Percentiles rank a stretch among this genome's conserved stretches.
phyloP scores from a whole-genome alignment of 2,329 filamentous ascomycete species.

The Rutstroemia sydowiana region DNA sequence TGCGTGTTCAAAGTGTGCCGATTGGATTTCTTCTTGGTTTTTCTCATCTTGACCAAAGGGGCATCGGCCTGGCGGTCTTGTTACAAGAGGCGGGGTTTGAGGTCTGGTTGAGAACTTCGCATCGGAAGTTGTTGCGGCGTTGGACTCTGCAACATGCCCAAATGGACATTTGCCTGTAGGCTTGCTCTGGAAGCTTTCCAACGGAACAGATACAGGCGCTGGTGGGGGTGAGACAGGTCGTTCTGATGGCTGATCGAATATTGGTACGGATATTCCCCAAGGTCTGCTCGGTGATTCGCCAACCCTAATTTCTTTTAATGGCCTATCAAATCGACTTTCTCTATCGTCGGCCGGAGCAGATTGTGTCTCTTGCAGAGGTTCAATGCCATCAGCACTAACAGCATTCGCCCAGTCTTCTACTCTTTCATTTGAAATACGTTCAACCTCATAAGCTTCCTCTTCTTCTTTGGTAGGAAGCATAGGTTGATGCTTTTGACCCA shows the following conservation, averaged over 20 bases:
- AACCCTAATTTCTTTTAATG: conserved; percentile 81
- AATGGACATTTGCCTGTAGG: conserved; percentile 24
- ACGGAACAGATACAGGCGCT: conserved; percentile 35
- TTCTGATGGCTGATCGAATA: conserved; percentile 37
- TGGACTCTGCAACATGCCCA: conserved; percentile 32
- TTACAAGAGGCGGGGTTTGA: background rate
- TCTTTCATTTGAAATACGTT: conserved; percentile 55
- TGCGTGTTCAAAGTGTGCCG: conserved; percentile 8
- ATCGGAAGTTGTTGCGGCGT: background rate
- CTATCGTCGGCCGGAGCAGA: conserved; percentile 46
- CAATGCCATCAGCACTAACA: conserved; percentile 52
- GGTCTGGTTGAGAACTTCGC: background rate
- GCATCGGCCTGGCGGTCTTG: conserved; percentile 38
- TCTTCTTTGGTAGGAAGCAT: conserved; percentile 61
- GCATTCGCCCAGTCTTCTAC: conserved; percentile 82
- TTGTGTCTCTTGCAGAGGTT: conserved; percentile 32
- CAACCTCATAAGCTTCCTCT: conserved; percentile 32
- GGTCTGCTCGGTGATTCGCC: conserved; percentile 89
- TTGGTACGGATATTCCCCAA: conserved; percentile 82
- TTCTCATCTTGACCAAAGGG: conserved; percentile 39
- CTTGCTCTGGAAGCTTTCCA: conserved; percentile 17
- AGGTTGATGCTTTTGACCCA: conserved; percentile 80
- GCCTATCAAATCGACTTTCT: conserved; percentile 71
- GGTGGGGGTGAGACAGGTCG: conserved; percentile 49
- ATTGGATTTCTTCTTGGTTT: conserved; percentile 6